These are phyloP conservation scores for Fusarium albidum DNA, from an alignment of 2,329 filamentous ascomycete genomes.

Conservation along the genomic window DNA sequence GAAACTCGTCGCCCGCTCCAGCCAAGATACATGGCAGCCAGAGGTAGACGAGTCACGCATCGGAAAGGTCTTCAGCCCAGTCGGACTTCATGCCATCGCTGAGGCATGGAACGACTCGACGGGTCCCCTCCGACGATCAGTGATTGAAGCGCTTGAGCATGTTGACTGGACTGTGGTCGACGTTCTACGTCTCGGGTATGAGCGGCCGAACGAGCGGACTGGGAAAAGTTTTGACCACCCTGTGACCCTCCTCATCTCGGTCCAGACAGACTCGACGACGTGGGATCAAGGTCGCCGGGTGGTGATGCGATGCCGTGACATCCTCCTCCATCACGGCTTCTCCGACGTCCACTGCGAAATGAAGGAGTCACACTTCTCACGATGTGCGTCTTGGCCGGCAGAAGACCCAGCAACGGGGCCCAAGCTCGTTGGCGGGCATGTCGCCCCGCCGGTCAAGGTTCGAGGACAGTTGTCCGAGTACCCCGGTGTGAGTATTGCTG, in stretches of 20 bases:
- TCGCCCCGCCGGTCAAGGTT: too few relatives aligned
- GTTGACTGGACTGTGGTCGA: slow-evolving; percentile 9
- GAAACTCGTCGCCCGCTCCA: slow-evolving; percentile 11
- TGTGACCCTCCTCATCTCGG: slow-evolving; percentile 13
- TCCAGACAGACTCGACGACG: slow-evolving; percentile 1
- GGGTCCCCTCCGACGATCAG: slow-evolving; percentile 1
- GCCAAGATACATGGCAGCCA: background rate
- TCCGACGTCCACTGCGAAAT: slow-evolving; percentile 7
- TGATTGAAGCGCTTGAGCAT: background rate
- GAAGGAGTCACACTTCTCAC: slow-evolving; percentile 5
- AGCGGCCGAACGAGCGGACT: background rate
- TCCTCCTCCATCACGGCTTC: slow-evolving; percentile 3
- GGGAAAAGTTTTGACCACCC: background rate
- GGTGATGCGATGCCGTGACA: background rate
- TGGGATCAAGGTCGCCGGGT: background rate
- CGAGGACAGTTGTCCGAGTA: background rate
- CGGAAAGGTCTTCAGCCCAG: background rate
- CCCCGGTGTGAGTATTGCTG: background rate
- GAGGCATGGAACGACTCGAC: slow-evolving; percentile 8
- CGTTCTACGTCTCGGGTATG: slow-evolving; percentile 6
- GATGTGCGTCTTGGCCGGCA: background rate
- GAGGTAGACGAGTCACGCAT: background rate
- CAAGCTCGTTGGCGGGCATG: background rate
- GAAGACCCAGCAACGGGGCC: background rate
- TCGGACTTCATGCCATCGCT: slow-evolving; percentile 1